Base-by-base conservation (phyloP, 2,329 filamentous ascomycete genomes). In the Myriosclerotinia curreyana region DNA sequence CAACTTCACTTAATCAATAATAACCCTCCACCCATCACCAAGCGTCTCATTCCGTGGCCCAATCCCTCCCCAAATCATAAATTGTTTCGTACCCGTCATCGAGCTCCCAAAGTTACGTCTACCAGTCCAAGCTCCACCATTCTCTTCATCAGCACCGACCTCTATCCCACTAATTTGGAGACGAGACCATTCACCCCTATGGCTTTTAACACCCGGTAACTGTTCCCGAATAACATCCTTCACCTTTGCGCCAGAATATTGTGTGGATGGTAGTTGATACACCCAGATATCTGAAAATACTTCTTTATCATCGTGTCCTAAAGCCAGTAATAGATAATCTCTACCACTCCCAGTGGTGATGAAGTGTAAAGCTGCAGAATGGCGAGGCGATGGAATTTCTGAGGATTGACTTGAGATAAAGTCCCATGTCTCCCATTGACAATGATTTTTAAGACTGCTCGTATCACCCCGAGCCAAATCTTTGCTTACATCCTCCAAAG, bases 21-120 rank as follows among this genome's bases (percentile, higher is more conserved):
- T 62, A 34, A 62, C 31, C 14, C 59, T 40, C 59, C 59, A 62
- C 2, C 59, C 59, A 62, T 62, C 59, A 22, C 49, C 49, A 44
- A 62, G 49, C 15, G 14, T 54, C 25, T 54, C 60, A 44, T 31
- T 31, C 20, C 38, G 28, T 9, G 38, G 25, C 2, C 40, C 38
- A 11, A 42, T 17, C 5, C 60, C 60, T 8, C 60, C 60, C 60
- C 60, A 62, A 22, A 62, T 46, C 60, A 62, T 62, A 9, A 62
- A 44, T 25, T 62, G 49, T 42, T 53, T 54, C 9, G 60, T 44
- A 1, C 60, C 60, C 12, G 60, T 62, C 60, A 62, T 62, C n/a
- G 60, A 52, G 28, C 48, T 62, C 22, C 60, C 38, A 46, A 62
- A 54, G 8, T 46, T 25, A 20, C 49, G 38, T 54, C 60, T 54